A percentile compares a stretch with the other conserved stretches of the same genome.
Conservation (phyloP, 2,329 filamentous ascomycete genomes). For the Aspergillus floridensis region DNA sequence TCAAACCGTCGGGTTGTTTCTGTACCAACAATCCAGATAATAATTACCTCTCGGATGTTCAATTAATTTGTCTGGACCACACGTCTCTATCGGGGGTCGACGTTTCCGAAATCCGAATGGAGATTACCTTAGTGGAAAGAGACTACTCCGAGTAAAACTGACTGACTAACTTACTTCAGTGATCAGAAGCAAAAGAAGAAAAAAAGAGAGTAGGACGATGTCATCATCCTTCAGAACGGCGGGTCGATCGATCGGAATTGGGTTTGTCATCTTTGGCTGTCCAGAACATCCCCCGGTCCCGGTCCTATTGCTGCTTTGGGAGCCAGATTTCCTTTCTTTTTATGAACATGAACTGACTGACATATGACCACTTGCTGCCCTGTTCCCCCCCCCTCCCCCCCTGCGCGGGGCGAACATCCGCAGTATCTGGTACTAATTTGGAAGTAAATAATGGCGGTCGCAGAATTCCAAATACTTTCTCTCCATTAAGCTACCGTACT, state of each 20-base stretch:
- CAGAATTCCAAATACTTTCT: not conserved
- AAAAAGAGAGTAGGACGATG: not conserved
- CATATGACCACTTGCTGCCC: not conserved
- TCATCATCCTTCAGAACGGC: not conserved
- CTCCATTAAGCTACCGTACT: not conserved
- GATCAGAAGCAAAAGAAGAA: not conserved
- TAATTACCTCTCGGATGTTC: not conserved
- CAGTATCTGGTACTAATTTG: no score
- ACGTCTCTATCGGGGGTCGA: not conserved
- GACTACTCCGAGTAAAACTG: no score
- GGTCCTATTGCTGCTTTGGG: constrained; percentile 5
- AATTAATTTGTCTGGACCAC: not conserved
- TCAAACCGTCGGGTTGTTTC: not conserved
- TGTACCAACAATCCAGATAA: not conserved
- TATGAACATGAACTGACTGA: not conserved
- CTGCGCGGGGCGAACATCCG: not conserved
- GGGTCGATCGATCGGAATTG: constrained; percentile 5
- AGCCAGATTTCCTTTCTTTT: no score
- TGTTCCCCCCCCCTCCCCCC: not conserved
- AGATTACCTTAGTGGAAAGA: not conserved
- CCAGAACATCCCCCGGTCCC: not conserved
- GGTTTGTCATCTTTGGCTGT: not conserved
- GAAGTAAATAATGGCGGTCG: not conserved
- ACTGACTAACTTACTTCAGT: no score
- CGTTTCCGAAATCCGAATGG: not conserved